phyloP scores from a whole-genome alignment of 192 early-diverging fungal genomes.

The Umbelopsis vinacea region DNA sequence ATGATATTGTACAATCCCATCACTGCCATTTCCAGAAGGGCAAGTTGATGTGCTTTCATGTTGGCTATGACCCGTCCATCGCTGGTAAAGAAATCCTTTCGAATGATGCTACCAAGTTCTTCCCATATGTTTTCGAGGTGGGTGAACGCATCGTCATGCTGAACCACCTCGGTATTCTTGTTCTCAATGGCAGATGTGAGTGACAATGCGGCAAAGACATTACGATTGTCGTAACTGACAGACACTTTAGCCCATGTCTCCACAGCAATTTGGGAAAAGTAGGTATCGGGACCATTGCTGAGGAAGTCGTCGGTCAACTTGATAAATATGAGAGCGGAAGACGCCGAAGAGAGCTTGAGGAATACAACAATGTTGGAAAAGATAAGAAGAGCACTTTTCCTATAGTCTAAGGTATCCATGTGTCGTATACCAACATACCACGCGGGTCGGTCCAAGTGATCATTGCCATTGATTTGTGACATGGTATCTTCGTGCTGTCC shows the following conservation, averaged over 20 bases:
- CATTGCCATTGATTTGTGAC: neutral
- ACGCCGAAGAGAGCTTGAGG: constrained; percentile 44
- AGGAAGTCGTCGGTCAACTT: constrained; percentile 57
- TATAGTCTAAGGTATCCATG: constrained; percentile 60
- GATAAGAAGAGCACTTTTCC: constrained; percentile 68
- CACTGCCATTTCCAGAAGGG: constrained; percentile 55
- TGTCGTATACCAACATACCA: constrained; percentile 42
- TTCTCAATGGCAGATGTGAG: constrained; percentile 25
- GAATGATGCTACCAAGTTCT: constrained; percentile 38
- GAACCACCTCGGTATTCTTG: constrained; percentile 21
- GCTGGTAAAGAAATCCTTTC: constrained; percentile 36
- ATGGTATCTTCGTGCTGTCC: neutral
- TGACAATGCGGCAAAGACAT: constrained; percentile 45
- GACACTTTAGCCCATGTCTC: constrained; percentile 66
- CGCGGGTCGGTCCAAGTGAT: neutral
- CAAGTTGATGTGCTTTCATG: constrained; percentile 47
- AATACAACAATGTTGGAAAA: constrained; percentile 63
- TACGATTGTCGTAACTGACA: constrained; percentile 58
- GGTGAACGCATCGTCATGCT: constrained; percentile 30
- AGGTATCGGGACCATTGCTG: constrained; percentile 53
- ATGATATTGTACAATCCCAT: constrained; percentile 59
- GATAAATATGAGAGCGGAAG: constrained; percentile 47
- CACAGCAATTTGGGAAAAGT: constrained; percentile 64
- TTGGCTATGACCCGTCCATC: constrained; percentile 42
- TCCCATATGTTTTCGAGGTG: constrained; percentile 40